Evolutionary conservation across 306 rosid genomes (phyloP), one percentile per base, ranked within the genome.

Genomic region (Lupinus albus): DNA sequence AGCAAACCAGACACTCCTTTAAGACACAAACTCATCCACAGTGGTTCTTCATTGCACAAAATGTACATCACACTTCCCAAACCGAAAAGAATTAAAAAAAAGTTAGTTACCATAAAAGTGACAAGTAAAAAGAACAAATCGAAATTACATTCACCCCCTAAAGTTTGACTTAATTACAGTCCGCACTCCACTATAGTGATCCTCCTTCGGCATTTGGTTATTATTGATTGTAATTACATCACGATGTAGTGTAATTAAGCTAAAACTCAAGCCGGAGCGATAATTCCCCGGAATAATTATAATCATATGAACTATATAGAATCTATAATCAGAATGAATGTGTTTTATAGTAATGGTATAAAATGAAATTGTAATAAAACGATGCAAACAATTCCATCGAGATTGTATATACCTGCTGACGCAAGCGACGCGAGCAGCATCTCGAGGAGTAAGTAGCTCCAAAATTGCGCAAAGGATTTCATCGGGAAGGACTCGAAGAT

Each of bases 1-100:
- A 93, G 78, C 14, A 84, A 86, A 58, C 92, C 97, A 60, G 86
- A 80, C 20, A 73, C 55, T 55, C 74, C 75, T 59, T 68, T 78
- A 48, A 93, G 83, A 86, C 94, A 90, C 44, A 84, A 73, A 82
- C 21, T 86, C 97, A 90, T 79, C 99, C 99, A 93, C 11, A 93
- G 81, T 0, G 94, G 92, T 71, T 93, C 99, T 75, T 93, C 99
- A 25, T 93, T 88, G 81, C 96, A 88, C 3, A 93, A 51, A 72
- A 90, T 80, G 77, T 93, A 88, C 97, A 88, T 83, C 65, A 93
- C 96, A 67, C 99, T 93, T 86, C 79, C 73, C 6, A 63, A 46
- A 6, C 11, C 16, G 30, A 15, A 58, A 41, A 2, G 10, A 20
- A 70, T 8, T 8, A 42, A 41, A 56, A 51, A 0, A 36, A 6